These are phyloP conservation scores for Macrotyloma uniflorum DNA, from an alignment of 306 rosid species.

Conservation along the genomic window DNA sequence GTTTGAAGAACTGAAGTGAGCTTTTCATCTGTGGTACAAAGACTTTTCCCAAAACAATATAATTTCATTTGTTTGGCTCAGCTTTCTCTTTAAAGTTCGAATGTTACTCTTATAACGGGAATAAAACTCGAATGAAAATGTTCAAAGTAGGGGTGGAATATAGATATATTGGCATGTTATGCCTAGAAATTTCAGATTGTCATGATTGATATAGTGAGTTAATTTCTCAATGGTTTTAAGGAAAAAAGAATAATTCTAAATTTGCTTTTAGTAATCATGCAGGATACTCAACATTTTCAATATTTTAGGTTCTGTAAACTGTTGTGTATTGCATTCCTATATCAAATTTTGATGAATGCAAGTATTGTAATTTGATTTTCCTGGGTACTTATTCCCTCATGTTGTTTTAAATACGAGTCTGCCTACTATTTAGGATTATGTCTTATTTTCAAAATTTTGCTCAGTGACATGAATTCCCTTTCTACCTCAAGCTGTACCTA, in stretches of 20 bases:
- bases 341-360: constrained; percentile 6
- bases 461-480: not conserved
- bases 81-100: not conserved
- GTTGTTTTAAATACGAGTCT: not conserved
- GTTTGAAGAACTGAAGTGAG: not conserved
- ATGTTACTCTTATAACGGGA: not conserved
- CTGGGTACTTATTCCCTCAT: not conserved
- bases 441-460: not conserved
- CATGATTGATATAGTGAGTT: not conserved
- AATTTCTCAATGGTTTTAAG: not conserved
- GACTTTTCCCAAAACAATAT: too few relatives aligned
- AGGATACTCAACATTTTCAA: not conserved
- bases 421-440: not conserved
- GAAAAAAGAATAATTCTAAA: not conserved
- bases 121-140: not conserved
- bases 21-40: too few relatives aligned
- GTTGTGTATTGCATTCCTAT: not conserved
- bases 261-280: not conserved
- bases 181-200: not conserved
- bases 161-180: not conserved
- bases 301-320: not conserved
- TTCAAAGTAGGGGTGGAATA: not conserved
- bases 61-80: not conserved
- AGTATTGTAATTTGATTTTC: not conserved
- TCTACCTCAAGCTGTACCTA: not conserved